Percentiles rank a stretch among this genome's conserved stretches.
phyloP scores from a whole-genome alignment of 1,284 basidiomycete species.

The Malassezia sp. region DNA sequence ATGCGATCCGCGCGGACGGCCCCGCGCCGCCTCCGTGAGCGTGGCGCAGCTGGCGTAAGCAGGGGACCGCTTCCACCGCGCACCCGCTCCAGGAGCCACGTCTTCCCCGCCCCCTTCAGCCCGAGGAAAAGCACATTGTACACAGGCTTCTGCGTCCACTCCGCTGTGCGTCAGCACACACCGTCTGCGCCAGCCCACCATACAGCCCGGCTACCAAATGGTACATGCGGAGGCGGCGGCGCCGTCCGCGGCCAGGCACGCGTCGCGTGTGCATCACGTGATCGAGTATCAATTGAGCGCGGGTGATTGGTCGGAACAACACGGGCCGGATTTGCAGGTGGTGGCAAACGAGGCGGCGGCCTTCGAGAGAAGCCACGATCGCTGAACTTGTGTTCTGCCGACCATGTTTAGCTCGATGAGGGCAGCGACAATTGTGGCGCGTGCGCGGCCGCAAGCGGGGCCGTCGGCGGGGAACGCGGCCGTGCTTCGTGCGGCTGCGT shows the following conservation, averaged over 20 bases:
- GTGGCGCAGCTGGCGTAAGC: conserved; percentile 7
- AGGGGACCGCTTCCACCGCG: not conserved
- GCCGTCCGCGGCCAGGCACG: not conserved
- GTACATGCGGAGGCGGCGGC: conserved; percentile 8
- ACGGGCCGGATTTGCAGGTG: conserved; percentile 12
- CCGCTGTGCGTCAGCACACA: conserved; percentile 12
- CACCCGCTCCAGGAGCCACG: conserved; percentile 26
- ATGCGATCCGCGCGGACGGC: conserved; percentile 19
- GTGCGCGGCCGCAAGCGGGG: conserved; percentile 5
- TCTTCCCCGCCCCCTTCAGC: conserved; percentile 26
- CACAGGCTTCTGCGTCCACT: conserved; percentile 23
- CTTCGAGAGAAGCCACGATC: too few species aligned
- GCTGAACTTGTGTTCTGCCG: not conserved
- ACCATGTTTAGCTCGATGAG: conserved; percentile 17
- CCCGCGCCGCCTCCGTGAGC: conserved; percentile 2
- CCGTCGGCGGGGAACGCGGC: conserved; percentile 1
- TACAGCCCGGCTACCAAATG: conserved; percentile 16
- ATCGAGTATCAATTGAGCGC: conserved; percentile 1
- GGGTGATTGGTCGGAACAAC: conserved; percentile 14
- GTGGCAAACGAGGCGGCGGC: too few species aligned
- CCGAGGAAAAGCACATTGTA: conserved; percentile 30
- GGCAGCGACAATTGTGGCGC: conserved; percentile 8
- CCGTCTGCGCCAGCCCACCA: conserved; percentile 3
- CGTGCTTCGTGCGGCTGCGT: conserved; percentile 14
- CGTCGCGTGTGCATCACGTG: conserved; percentile 7